These are phyloP conservation scores for Silene noctiflora DNA, from an alignment of 179 eudicot species.

Conservation along the genomic window DNA sequence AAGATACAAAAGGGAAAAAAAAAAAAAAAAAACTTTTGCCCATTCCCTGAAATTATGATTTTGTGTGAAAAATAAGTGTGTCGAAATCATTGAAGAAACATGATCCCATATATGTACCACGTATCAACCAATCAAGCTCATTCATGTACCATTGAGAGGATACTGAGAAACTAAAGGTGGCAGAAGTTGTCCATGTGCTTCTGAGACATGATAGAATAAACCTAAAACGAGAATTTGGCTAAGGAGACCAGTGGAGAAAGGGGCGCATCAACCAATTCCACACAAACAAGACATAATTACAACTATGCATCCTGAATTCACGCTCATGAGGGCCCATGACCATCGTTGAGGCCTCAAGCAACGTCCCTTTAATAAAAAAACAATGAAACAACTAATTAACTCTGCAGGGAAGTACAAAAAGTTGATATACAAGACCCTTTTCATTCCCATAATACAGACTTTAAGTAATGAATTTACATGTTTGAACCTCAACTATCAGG, in stretches of 20 bases:
- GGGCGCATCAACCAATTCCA: neutral
- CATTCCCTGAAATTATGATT: neutral
- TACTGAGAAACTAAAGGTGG: neutral
- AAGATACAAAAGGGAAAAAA: constrained; percentile 1
- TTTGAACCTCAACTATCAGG: neutral
- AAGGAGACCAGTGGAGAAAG: neutral
- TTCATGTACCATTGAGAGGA: neutral
- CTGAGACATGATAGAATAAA: neutral
- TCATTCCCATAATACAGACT: neutral
- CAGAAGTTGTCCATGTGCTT: neutral
- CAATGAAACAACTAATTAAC: neutral
- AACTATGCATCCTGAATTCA: neutral
- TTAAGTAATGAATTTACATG: neutral
- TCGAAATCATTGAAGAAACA: neutral
- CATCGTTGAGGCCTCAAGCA: too few species aligned
- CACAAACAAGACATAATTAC: neutral
- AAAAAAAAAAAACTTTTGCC: neutral
- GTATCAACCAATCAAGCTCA: neutral
- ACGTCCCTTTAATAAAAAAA: neutral
- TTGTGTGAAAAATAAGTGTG: neutral
- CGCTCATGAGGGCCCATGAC: neutral
- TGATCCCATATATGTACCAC: neutral
- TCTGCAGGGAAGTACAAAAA: neutral
- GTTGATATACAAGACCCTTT: neutral
- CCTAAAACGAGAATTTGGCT: neutral